Evolutionary conservation across 306 rosid genomes (phyloP).

Genomic region (Morella rubra): DNA sequence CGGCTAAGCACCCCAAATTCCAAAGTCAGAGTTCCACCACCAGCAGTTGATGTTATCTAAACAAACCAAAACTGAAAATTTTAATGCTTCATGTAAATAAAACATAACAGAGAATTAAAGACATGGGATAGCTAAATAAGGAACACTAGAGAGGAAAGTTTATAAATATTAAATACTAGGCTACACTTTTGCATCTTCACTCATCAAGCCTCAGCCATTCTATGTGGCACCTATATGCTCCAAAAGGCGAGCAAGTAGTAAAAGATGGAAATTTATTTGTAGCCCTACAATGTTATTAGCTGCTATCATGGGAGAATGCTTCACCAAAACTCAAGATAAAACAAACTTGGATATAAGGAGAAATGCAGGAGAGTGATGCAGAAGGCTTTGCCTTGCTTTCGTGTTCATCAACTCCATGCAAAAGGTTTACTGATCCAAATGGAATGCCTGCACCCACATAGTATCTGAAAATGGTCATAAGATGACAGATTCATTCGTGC

Average conservation of each 20-base stretch:
- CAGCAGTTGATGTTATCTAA: conserved; percentile 98
- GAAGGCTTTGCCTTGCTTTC: conserved; percentile 85
- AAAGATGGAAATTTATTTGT: not conserved
- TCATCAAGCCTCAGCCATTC: not conserved
- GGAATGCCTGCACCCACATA: conserved; percentile 75
- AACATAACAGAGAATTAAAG: conserved; percentile 12
- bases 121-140: conserved; percentile 6
- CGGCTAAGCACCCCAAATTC: conserved; percentile 96
- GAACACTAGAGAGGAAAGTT: conserved; percentile 1
- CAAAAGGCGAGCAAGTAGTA: not conserved
- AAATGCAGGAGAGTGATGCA: conserved; percentile 30
- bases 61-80: conserved; percentile 16
- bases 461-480: conserved; percentile 20
- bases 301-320: conserved; percentile 10
- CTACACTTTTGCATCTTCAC: conserved; percentile 2
- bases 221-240: not conserved
- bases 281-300: conserved; percentile 15
- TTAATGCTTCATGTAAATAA: conserved; percentile 23
- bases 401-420: conserved; percentile 93
- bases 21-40: conserved; percentile 97
- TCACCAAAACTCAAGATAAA: conserved; percentile 23
- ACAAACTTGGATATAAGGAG: conserved; percentile 32
- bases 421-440: conserved; percentile 92
- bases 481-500: conserved; percentile 18
- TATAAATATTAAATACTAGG: not conserved